phyloP scores from a whole-genome alignment of 2,329 filamentous ascomycete genomes.

The Scortechinia acanthostroma region DNA sequence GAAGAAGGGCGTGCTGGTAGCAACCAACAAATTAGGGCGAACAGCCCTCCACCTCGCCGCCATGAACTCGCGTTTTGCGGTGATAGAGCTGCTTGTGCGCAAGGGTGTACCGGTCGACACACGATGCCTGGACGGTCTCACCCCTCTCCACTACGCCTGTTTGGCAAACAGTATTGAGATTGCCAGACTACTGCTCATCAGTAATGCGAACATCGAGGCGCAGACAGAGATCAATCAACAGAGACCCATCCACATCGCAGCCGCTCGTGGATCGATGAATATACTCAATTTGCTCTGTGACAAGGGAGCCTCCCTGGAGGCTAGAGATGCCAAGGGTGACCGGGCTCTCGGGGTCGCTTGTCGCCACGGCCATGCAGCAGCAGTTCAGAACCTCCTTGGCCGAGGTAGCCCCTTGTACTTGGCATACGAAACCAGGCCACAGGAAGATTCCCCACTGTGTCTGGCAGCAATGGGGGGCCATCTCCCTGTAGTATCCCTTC shows the following conservation, averaged over 20 bases:
- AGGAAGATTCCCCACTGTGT: slow-evolving; percentile 26
- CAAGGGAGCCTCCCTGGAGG: slow-evolving; percentile 18
- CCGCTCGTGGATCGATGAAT: slow-evolving; percentile 14
- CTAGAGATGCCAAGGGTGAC: slow-evolving; percentile 19
- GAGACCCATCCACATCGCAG: slow-evolving; percentile 22
- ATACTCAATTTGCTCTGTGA: slow-evolving; percentile 20
- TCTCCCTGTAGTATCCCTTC: slow-evolving; percentile 16
- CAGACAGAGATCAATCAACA: slow-evolving; percentile 13
- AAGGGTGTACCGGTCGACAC: slow-evolving; percentile 16
- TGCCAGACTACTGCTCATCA: slow-evolving; percentile 18
- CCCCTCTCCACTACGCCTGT: slow-evolving; percentile 26
- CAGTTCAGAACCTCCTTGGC: slow-evolving; percentile 20
- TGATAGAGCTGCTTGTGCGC: slow-evolving; percentile 23
- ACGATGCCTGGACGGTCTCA: slow-evolving; percentile 16
- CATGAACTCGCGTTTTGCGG: slow-evolving; percentile 21
- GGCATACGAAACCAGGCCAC: slow-evolving; percentile 11
- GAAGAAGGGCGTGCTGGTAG: slow-evolving; percentile 15
- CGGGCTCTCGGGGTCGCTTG: slow-evolving; percentile 20
- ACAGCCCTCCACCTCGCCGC: slow-evolving; percentile 24
- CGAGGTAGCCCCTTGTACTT: slow-evolving; percentile 16
- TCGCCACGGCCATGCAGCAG: slow-evolving; percentile 18
- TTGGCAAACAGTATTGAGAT: slow-evolving; percentile 16
- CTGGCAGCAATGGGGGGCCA: slow-evolving; percentile 23
- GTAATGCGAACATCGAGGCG: slow-evolving; percentile 21
- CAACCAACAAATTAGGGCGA: slow-evolving; percentile 16